Evolutionary conservation across 495 filamentous ascomycete species (phyloP), one percentile per base, ranked within the genome.

Genomic region (Penicillium herquei): DNA sequence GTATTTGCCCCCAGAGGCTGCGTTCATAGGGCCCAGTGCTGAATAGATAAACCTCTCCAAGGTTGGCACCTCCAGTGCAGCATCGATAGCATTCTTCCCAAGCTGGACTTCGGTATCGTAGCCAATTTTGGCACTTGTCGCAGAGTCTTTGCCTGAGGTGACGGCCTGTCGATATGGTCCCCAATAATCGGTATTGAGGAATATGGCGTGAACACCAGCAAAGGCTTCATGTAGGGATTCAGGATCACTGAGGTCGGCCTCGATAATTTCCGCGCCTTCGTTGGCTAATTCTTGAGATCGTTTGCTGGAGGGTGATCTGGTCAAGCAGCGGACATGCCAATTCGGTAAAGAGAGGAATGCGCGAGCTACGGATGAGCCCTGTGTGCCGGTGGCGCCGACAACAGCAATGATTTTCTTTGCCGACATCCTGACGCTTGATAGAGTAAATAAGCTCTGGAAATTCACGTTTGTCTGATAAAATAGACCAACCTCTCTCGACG

Each of bases 141-240:
- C 57, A 7, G 59, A 32, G 7, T 52, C 55, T 16, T 51, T 40
- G 8, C 52, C 64, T 26, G 43, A 61, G 33, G 54, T 50, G 2
- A 57, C 18, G 6, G 39, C 54, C 18, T 55, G 42, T 0, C 51
- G 56, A 18, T 69, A 73, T 0, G 62, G 56, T 31, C 44, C 48
- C 73, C 72, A 78, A 67, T 81, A 84, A 45, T 85, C 78, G 0
- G 81, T 85, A 45, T 77, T 73, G 50, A 70, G 65, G 59, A 83
- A 86, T 63, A 84, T 78, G 30, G 68, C 77, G 41, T 71, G 65
- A 3, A 76, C 77, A 32, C 73, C 76, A 6, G 60, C 35, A 58
- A 86, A 78, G 16, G 80, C 82, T 12, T 39, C 31, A 3, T 59
- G 58, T 0, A 86, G 70, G 1, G 75, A 74, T 2, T 56, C 56